phyloP scores from a whole-genome alignment of 352 stramenopile species.

The Globisporangium emineosum region DNA sequence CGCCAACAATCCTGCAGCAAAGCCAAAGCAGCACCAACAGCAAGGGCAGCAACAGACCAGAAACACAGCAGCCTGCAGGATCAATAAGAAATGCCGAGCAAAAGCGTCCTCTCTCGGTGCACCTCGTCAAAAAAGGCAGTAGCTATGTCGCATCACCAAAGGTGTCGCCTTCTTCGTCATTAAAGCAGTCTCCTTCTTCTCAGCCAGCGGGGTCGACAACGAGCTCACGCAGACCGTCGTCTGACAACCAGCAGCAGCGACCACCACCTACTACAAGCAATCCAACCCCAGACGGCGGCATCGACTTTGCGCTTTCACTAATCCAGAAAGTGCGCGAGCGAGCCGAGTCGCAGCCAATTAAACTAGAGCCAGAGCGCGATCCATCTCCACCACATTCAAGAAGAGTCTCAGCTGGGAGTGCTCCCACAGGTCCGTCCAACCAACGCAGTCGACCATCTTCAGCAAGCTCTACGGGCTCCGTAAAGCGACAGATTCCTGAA shows the following conservation, averaged over 20 bases:
- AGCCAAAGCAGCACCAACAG: neutral
- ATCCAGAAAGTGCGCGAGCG: slow-evolving; percentile 8
- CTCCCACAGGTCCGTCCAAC: neutral
- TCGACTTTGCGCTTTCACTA: slow-evolving; percentile 4
- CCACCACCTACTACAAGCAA: neutral
- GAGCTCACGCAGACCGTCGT: neutral
- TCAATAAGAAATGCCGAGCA: neutral
- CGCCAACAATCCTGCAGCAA: neutral
- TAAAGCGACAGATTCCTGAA: neutral
- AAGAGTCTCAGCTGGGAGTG: neutral
- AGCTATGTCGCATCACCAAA: neutral
- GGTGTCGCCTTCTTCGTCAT: neutral
- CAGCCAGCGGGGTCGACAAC: neutral
- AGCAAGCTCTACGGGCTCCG: neutral
- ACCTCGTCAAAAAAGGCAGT: neutral
- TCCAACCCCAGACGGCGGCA: neutral
- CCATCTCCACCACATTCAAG: neutral
- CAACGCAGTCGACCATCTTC: neutral
- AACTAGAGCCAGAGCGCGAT: neutral
- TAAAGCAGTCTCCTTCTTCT: neutral
- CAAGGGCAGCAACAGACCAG: neutral
- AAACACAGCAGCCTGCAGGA: neutral
- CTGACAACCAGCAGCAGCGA: neutral
- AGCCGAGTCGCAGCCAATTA: neutral
- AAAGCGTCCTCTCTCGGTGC: neutral